Base-by-base conservation (phyloP, 75 land plant species). In the Cunninghamia lanceolata region DNA sequence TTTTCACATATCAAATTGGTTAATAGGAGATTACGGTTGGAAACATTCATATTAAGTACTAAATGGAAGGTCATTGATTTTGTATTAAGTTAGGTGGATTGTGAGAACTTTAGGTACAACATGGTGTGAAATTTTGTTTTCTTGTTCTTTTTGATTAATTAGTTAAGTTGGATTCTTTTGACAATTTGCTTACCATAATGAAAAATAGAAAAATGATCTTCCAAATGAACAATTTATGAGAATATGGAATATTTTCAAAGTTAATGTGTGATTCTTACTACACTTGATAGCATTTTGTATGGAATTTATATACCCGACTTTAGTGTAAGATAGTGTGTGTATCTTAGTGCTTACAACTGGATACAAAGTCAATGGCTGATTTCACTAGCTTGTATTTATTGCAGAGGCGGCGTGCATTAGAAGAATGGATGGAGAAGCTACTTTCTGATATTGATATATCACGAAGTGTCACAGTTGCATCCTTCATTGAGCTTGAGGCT, bases 401-500 rank as follows among this genome's bases (percentile, higher is more conserved):
- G 82, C 96, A 98, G 99, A 92, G 99, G 79, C 94, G 95, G 85
- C 89, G 85, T 87, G 89, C 95, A 43, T 94, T 98, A 89, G 95
- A 95, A 86, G 99, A 98, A 85, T 98, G 99, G 99, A 87, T 96
- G 89, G 91, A 88, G 40, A 95, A 91, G 79, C 85, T 98, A n/a
- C 89, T 98, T 11, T 90, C 94, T 40, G 98, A 98, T 79, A 95
- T 96, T 85, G 98, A 96, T 79, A 59, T 98, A 42, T 98, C 99
- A 40, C 93, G 99, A 87, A 98, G 99, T 90, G 94, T 87, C 83
- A 88, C 90, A 40, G 92, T 95, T 40, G 99, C 98, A 76, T 85
- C 88, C 38, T 98, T 98, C 90, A 94, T 98, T 85, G 99, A 98
- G 83, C 91, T 98, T 45, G 99, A 98, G 89, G 96, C 95, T 75